These are phyloP conservation scores for Cryptococcus amylolentus DNA, from an alignment of 1,284 basidiomycete species.

Conservation along the genomic window DNA sequence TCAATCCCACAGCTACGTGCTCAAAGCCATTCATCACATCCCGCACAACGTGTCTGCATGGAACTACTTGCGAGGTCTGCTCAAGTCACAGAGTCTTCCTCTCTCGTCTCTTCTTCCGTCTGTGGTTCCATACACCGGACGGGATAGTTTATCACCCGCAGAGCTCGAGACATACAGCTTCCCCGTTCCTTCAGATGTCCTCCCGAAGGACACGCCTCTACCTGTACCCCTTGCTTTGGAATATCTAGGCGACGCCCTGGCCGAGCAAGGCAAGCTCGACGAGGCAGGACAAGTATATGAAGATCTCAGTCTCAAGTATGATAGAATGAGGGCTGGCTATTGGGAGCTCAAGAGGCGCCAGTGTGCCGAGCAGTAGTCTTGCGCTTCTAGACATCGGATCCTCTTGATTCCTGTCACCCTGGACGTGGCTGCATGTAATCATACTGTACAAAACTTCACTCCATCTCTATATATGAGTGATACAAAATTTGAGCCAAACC, in stretches of 20 bases:
- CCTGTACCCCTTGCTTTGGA: constrained; percentile 76
- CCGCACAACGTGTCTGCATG: constrained; percentile 90
- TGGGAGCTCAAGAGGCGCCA: constrained; percentile 36
- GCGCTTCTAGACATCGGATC: not conserved
- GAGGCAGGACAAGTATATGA: constrained; percentile 63
- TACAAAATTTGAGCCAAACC: no score
- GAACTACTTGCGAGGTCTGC: constrained; percentile 82
- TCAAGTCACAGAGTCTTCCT: constrained; percentile 52
- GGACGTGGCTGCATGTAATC: not conserved
- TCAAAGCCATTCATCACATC: constrained; percentile 74
- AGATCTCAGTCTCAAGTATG: constrained; percentile 65
- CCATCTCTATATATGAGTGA: not conserved
- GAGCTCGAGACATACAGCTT: constrained; percentile 3
- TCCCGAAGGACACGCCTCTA: constrained; percentile 61
- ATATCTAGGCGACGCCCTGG: constrained; percentile 75
- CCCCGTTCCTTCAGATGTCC: constrained; percentile 19
- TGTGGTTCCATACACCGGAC: constrained; percentile 61
- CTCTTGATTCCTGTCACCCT: not conserved
- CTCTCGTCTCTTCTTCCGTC: constrained; percentile 60
- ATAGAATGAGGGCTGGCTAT: constrained; percentile 61
- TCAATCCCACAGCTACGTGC: constrained; percentile 55
- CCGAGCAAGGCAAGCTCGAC: constrained; percentile 56
- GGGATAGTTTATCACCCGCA: not conserved
- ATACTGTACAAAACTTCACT: not conserved
- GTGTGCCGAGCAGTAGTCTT: constrained; percentile 16